Evolutionary conservation across 495 filamentous ascomycete species (phyloP).

Genomic region (Aspergillus diversus): DNA sequence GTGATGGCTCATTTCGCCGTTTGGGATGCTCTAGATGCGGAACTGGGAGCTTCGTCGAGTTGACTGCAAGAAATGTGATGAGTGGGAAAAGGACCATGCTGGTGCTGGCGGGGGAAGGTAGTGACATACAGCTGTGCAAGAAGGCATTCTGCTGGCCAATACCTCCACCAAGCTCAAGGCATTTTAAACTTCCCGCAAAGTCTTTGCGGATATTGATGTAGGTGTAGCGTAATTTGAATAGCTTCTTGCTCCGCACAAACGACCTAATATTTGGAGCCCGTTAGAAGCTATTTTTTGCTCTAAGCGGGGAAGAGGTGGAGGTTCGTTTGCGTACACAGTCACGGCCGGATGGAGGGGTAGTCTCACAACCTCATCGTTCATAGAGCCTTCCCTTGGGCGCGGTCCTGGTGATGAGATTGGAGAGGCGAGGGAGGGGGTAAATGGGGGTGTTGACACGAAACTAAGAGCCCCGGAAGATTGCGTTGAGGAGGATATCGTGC

Average conservation of each 20-base stretch:
- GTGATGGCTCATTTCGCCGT: slow-evolving; percentile 36
- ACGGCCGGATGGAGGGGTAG: slow-evolving; percentile 42
- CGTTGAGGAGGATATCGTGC: slow-evolving; percentile 45
- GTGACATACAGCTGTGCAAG: slow-evolving; percentile 45
- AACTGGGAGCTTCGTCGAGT: slow-evolving; percentile 45
- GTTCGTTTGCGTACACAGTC: slow-evolving; percentile 38
- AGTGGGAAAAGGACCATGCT: neutral
- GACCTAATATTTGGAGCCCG: slow-evolving; percentile 32
- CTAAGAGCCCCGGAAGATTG: slow-evolving; percentile 44
- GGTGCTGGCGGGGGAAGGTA: neutral
- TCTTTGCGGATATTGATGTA: slow-evolving; percentile 50
- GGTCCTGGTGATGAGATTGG: slow-evolving; percentile 38
- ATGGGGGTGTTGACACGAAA: slow-evolving; percentile 34
- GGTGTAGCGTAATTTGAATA: slow-evolving; percentile 49
- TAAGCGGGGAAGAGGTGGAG: neutral
- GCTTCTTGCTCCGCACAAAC: slow-evolving; percentile 42
- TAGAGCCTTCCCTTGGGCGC: slow-evolving; percentile 37
- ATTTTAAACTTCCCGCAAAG: slow-evolving; percentile 40
- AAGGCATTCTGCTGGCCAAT: slow-evolving; percentile 46
- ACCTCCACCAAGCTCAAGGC: slow-evolving; percentile 45
- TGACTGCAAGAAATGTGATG: slow-evolving; percentile 30
- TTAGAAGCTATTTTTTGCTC: neutral
- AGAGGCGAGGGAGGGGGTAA: slow-evolving; percentile 28
- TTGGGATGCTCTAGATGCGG: slow-evolving; percentile 52
- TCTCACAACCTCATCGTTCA: slow-evolving; percentile 44